Conservation (phyloP, 139 green algal genomes). For the Astrephomene gubernaculifera region DNA sequence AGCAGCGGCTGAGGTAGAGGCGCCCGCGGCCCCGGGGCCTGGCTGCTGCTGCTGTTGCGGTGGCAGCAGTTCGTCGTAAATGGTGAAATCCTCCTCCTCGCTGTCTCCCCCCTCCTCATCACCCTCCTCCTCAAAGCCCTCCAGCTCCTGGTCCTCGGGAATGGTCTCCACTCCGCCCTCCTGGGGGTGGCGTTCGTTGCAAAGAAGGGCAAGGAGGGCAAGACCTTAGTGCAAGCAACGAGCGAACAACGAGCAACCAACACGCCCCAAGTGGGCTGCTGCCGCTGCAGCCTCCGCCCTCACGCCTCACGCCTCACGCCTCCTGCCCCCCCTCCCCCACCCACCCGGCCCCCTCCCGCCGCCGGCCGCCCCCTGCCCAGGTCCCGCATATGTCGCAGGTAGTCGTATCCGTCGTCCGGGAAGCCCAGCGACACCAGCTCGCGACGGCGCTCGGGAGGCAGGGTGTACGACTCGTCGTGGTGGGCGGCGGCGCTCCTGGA, state of each 20-base stretch:
- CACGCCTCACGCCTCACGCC: no score
- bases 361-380: conserved; percentile 43
- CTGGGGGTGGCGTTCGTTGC: no score
- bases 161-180: conserved; percentile 14
- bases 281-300: no score
- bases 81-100: conserved; percentile 28
- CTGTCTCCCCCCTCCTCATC: conserved; percentile 1
- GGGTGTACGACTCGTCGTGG: background rate
- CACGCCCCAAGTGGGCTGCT: no score
- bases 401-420: conserved; percentile 98
- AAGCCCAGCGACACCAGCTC: conserved; percentile 89
- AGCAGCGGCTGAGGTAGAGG: no score
- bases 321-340: background rate
- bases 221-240: no score
- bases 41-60: background rate
- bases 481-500: conserved; percentile 14
- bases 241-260: no score
- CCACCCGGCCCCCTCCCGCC: background rate
- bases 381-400: conserved; percentile 86
- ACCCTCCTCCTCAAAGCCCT: conserved; percentile 29
- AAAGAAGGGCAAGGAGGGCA: no score
- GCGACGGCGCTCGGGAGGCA: conserved; percentile 64
- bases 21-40: background rate
- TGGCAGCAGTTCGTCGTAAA: background rate
- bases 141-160: conserved; percentile 37